Conservation (phyloP, 2,329 filamentous ascomycete genomes). For the Xenoacremonium recifei region DNA sequence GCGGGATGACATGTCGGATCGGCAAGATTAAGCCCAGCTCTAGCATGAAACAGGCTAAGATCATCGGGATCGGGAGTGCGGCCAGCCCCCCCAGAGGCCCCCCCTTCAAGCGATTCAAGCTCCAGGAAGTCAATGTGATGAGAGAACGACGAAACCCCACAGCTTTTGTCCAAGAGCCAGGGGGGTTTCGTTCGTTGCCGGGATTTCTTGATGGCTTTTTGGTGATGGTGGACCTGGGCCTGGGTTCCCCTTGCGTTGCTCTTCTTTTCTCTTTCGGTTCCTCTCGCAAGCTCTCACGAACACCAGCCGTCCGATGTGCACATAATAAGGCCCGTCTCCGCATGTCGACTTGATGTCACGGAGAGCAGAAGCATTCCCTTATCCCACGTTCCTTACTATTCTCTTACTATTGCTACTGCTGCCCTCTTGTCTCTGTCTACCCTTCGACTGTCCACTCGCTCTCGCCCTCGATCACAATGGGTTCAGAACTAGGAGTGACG, state of each 20-base stretch:
- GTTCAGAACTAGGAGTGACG: slow-evolving; percentile 11
- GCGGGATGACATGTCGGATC: background rate
- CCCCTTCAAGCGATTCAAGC: slow-evolving; percentile 1
- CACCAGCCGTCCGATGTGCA: background rate
- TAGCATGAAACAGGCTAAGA: slow-evolving; percentile 13
- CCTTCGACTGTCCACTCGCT: background rate
- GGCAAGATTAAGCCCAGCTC: slow-evolving; percentile 8
- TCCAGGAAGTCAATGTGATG: slow-evolving; percentile 5
- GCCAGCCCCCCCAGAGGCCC: background rate
- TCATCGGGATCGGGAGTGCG: slow-evolving; percentile 14
- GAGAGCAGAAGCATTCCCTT: slow-evolving; percentile 2
- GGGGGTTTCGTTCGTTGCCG: background rate
- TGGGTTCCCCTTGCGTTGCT: background rate
- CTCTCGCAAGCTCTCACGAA: background rate
- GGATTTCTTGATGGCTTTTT: too few relatives aligned
- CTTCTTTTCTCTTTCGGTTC: background rate
- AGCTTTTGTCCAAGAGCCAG: background rate
- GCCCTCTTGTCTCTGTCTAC: background rate
- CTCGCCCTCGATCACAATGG: slow-evolving; percentile 12
- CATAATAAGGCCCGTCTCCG: slow-evolving; percentile 1
- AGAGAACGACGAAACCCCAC: too few relatives aligned
- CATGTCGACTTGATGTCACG: background rate
- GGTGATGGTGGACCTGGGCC: background rate
- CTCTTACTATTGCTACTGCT: background rate
- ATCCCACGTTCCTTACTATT: slow-evolving; percentile 1